Percentiles rank a stretch among this genome's conserved stretches.
These are phyloP conservation scores for Uronychia setigera DNA, from an alignment of 73 alveolate genomes.

Conservation along the genomic window DNA sequence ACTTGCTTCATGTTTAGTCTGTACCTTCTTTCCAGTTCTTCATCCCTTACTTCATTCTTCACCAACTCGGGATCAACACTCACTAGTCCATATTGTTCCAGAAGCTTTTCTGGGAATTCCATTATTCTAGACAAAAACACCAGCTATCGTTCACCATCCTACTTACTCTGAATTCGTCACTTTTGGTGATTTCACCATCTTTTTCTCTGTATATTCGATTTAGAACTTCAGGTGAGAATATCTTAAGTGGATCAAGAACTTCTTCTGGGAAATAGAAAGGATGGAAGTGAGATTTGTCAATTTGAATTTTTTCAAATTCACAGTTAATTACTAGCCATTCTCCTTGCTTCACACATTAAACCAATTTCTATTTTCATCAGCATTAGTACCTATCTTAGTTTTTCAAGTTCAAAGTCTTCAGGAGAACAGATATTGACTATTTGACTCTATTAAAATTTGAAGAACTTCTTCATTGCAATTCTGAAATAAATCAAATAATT, in stretches of 20 bases:
- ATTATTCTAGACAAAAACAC: conserved; percentile 5
- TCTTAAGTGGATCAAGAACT: background rate
- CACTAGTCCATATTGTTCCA: background rate
- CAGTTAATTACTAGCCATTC: background rate
- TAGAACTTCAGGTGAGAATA: background rate
- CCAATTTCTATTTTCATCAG: background rate
- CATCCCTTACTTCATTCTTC: background rate
- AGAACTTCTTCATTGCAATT: background rate
- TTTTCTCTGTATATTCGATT: background rate
- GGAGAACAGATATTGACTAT: background rate
- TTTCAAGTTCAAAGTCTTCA: background rate
- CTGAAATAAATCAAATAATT: background rate
- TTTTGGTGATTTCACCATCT: conserved; percentile 3
- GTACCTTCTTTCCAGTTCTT: background rate
- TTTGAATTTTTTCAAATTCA: background rate
- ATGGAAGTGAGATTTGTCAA: background rate
- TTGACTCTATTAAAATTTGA: background rate
- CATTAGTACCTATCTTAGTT: background rate
- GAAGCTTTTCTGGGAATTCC: conserved; percentile 8
- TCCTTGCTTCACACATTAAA: background rate
- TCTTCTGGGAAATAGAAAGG: conserved; percentile 9
- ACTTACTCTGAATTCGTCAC: conserved; percentile 23
- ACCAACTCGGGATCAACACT: conserved; percentile 7
- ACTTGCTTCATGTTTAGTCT: background rate
- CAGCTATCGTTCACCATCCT: background rate